These are phyloP conservation scores for Rugosomyces carneus DNA, from an alignment of 1,284 basidiomycete species.

Conservation along the genomic window DNA sequence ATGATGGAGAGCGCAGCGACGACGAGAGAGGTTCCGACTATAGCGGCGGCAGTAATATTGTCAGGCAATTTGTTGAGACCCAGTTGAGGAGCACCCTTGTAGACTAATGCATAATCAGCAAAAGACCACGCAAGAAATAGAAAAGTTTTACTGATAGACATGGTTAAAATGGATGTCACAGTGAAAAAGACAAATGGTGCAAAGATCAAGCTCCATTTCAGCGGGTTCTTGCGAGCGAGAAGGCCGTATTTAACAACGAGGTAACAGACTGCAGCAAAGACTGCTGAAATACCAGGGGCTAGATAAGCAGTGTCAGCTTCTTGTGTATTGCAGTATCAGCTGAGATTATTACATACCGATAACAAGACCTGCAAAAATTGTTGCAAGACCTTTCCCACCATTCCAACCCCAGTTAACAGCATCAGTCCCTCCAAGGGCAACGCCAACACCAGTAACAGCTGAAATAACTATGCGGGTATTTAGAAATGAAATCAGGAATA, in stretches of 20 bases:
- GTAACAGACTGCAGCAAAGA: conserved; percentile 21
- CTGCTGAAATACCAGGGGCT: conserved; percentile 22
- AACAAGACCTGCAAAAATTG: conserved; percentile 22
- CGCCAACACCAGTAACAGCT: conserved; percentile 24
- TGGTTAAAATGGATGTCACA: conserved; percentile 20
- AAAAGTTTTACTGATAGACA: conserved; percentile 20
- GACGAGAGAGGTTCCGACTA: conserved; percentile 20
- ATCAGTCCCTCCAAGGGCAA: conserved; percentile 22
- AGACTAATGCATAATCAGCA: conserved; percentile 14
- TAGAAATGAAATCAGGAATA: background rate
- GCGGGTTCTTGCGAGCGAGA: conserved; percentile 19
- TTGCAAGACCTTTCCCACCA: conserved; percentile 23
- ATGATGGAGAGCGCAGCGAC: conserved; percentile 18
- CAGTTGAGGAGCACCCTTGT: conserved; percentile 22
- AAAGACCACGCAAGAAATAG: background rate
- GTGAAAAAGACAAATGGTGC: conserved; percentile 24
- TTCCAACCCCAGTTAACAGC: conserved; percentile 27
- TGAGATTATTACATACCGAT: conserved; percentile 17
- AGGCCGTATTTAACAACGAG: conserved; percentile 22
- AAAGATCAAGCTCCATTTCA: conserved; percentile 18
- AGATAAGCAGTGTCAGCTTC: no score
- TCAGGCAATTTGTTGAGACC: conserved; percentile 15
- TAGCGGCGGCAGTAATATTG: conserved; percentile 17
- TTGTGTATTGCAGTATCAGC: no score
- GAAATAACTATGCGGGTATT: conserved; percentile 17